Conservation (phyloP, 1,284 basidiomycete species). For the Pterulicium gracile region DNA sequence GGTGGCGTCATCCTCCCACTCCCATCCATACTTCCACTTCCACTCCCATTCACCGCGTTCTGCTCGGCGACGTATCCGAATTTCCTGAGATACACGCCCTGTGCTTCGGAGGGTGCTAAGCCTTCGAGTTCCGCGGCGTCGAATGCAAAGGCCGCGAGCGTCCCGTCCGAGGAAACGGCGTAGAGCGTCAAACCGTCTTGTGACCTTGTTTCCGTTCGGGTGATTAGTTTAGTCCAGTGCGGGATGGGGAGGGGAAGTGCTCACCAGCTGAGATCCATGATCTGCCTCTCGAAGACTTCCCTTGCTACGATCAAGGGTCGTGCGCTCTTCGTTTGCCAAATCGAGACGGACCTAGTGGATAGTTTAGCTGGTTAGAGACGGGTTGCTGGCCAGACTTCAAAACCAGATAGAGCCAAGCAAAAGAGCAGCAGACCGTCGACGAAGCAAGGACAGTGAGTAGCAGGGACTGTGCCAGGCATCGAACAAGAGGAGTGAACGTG, state of each 20-base stretch:
- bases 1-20: too few relatives aligned
- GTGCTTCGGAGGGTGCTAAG: constrained; percentile 64
- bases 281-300: constrained; percentile 89
- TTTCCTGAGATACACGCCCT: constrained; percentile 68
- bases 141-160: constrained; percentile 82
- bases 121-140: constrained; percentile 75
- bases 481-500: too few relatives aligned
- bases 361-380: too few relatives aligned
- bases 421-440: too few relatives aligned
- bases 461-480: too few relatives aligned
- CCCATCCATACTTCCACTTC: too few relatives aligned
- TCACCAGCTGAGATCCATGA: constrained; percentile 93
- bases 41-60: too few relatives aligned
- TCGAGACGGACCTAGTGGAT: too few relatives aligned
- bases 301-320: constrained; percentile 87
- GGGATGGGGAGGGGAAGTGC: constrained; percentile 14
- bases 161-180: constrained; percentile 93
- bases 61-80: constrained; percentile 68
- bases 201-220: constrained; percentile 44
- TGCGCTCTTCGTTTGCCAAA: constrained; percentile 89
- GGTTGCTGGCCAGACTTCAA: too few relatives aligned
- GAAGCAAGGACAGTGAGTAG: too few relatives aligned
- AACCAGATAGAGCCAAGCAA: too few relatives aligned
- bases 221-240: constrained; percentile 6
- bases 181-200: constrained; percentile 88